Percentiles rank a stretch among this genome's conserved stretches.
Conservation (phyloP, 31 red algal species). For the Porphyra umbilicalis region DNA sequence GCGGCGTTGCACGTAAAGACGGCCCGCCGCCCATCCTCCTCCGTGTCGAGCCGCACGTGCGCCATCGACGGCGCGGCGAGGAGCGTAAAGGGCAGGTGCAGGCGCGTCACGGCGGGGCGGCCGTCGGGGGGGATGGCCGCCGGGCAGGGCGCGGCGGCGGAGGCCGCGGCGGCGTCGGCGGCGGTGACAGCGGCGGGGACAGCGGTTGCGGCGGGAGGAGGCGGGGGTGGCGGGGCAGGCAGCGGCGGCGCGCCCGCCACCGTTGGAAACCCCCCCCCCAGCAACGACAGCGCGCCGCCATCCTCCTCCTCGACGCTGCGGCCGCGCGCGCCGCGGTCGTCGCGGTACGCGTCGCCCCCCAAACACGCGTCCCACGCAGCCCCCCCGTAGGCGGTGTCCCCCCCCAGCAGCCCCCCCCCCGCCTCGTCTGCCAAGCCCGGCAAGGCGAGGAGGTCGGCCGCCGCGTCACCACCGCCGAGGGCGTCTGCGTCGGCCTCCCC, state of each 20-base stretch:
- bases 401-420: no score
- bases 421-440: neutral
- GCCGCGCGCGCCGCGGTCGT: no score
- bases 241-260: no score
- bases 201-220: no score
- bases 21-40: neutral
- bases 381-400: no score
- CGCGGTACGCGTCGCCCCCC: no score
- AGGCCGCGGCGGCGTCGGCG: neutral
- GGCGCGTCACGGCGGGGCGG: neutral
- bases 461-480: neutral
- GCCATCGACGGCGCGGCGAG: neutral
- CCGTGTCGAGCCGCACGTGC: neutral
- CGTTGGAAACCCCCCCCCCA: no score
- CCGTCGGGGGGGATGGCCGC: neutral
- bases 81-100: neutral
- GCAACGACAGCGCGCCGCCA: no score
- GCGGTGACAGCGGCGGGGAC: neutral
- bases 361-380: no score
- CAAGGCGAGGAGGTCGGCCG: neutral
- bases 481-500: neutral
- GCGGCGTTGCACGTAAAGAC: neutral
- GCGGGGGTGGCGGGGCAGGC: no score
- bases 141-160: neutral
- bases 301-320: no score